Conservation (phyloP, 2,329 filamentous ascomycete species). For the Ceratocystis colombiana region DNA sequence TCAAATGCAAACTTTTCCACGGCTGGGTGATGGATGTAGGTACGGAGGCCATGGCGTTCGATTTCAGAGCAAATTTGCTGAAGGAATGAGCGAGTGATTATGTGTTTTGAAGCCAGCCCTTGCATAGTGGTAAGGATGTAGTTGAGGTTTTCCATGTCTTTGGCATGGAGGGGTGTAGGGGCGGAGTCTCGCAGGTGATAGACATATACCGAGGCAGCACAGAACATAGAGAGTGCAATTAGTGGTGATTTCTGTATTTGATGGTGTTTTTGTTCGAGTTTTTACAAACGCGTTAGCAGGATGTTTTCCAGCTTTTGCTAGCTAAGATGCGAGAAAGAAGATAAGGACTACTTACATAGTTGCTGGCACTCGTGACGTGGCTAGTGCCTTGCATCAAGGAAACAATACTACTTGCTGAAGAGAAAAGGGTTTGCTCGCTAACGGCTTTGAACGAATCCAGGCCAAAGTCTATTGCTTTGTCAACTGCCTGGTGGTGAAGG, state of each 20-base stretch:
- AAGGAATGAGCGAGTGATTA: conserved; percentile 73
- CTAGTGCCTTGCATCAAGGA: conserved; percentile 71
- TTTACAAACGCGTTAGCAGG: conserved; percentile 30
- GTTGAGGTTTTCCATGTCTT: conserved; percentile 47
- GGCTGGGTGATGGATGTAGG: conserved; percentile 33
- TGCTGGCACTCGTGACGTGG: conserved; percentile 41
- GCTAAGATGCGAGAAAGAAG: background rate
- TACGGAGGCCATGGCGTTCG: conserved; percentile 41
- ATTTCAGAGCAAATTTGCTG: conserved; percentile 77
- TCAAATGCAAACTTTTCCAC: conserved; percentile 33
- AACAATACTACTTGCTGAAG: conserved; percentile 74
- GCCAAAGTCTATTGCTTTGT: conserved; percentile 62
- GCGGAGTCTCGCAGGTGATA: conserved; percentile 63
- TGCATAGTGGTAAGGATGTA: conserved; percentile 73
- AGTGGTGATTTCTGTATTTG: conserved; percentile 42
- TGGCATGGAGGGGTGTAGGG: conserved; percentile 46
- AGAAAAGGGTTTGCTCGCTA: conserved; percentile 62
- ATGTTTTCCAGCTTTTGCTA: conserved; percentile 30
- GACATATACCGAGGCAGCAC: conserved; percentile 72
- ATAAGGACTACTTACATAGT: conserved; percentile 45
- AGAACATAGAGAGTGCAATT: conserved; percentile 73
- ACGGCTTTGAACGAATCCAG: conserved; percentile 51
- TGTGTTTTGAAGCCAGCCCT: conserved; percentile 60
- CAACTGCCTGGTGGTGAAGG: conserved; percentile 77
- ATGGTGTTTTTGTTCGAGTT: no score